Base-by-base conservation (phyloP, 768 basidiomycete genomes). In the Rhizopogon vesiculosus region DNA sequence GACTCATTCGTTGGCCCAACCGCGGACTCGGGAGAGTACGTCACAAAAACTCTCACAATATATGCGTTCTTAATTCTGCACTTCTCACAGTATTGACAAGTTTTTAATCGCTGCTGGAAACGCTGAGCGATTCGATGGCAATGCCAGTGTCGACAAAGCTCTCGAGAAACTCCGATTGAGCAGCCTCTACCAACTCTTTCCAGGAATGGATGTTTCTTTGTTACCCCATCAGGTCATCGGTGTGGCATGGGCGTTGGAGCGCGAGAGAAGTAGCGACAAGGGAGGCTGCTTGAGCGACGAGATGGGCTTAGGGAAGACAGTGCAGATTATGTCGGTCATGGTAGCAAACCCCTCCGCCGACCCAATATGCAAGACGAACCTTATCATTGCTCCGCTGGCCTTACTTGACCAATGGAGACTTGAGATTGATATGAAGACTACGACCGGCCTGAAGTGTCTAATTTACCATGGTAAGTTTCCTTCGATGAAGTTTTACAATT, bases 191-290 rank as follows among this genome's bases (percentile, higher is more conserved):
- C 73, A 81, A 29, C 65, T 74, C 22, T 56, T 89, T 2, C 81
- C 81, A 0, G 83, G 82, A 5, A 82, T 90, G 78, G 73, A 73
- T 15, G 73, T 88, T 25, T 66, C 77, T 0, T 69, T 89, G 38
- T 83, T 89, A 83, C 77, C 87, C 9, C 88, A 89, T 66, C 84
- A 89, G 61, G 72, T 78, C 16, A 80, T 90, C 49, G 80, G 67
- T 9, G 72, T 73, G 5, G 65, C 64, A 5, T 82, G 77, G 74
- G 77, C 79, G 74, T 46, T 74, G 8, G 65, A 74, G 33, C 63
- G 69, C 55, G 60, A 77, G 67, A 70, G 56, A 51, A 51, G 61
- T 13, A 5, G 22, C 5, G 42, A 60, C 41, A 66, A 62, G 35
- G 72, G 72, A n/a, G 72, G 73, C 7, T 61, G 62, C 42, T 49